Evolutionary conservation across 495 filamentous ascomycete genomes (phyloP).

Genomic region (Chaetomium cochliodes): DNA sequence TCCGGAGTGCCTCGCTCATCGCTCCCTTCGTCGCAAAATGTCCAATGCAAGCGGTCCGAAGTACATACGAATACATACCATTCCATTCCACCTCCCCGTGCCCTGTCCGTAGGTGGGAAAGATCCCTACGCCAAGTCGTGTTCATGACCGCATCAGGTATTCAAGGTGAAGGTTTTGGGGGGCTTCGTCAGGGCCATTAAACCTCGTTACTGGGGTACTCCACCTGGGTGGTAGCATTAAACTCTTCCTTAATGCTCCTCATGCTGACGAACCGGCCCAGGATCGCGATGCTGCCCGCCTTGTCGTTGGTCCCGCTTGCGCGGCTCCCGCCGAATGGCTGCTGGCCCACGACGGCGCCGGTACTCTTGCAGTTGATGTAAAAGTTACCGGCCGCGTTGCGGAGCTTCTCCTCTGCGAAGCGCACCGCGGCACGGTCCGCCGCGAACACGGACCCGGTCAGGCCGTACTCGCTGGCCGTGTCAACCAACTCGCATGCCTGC

Average conservation of each 20-base stretch:
- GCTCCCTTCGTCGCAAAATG: no score
- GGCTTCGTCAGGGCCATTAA: constrained; percentile 10
- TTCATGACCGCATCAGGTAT: neutral
- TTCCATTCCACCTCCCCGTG: no score
- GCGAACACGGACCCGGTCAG: constrained; percentile 81
- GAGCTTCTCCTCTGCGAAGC: constrained; percentile 67
- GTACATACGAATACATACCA: neutral
- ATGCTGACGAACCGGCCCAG: constrained; percentile 77
- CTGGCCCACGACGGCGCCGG: constrained; percentile 87
- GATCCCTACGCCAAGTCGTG: neutral
- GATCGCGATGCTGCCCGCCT: constrained; percentile 77
- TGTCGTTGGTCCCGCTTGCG: constrained; percentile 88
- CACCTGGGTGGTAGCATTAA: constrained; percentile 64
- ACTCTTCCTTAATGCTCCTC: constrained; percentile 91
- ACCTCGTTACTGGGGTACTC: constrained; percentile 77
- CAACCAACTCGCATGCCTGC: constrained; percentile 55
- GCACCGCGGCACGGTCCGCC: constrained; percentile 64
- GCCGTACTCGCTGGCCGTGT: constrained; percentile 70
- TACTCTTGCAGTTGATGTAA: constrained; percentile 92
- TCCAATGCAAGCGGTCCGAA: neutral
- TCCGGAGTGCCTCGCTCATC: constrained; percentile 9
- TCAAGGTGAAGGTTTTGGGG: no score
- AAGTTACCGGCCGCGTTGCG: constrained; percentile 83
- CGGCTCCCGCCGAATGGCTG: constrained; percentile 87
- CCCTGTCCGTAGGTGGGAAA: neutral